Evolutionary conservation across 2,329 filamentous ascomycete species (phyloP).

Genomic region (Cryphonectria parasitica): DNA sequence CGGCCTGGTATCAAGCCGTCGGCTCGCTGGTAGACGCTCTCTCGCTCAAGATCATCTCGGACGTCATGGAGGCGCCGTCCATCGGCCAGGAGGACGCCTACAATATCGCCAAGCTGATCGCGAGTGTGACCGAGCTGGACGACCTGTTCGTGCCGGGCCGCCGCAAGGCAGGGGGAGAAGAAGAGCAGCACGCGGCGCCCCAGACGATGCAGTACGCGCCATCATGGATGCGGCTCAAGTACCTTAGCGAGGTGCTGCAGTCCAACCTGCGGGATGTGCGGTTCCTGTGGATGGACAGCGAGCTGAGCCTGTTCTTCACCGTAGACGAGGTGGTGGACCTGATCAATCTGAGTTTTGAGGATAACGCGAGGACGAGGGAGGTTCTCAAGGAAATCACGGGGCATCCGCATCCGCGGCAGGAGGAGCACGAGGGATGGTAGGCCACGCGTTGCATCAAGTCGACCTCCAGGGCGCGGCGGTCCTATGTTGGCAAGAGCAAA

Average conservation of each 20-base stretch:
- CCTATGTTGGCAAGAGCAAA: too few relatives aligned
- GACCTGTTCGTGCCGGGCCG: conserved; percentile 60
- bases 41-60: conserved; percentile 61
- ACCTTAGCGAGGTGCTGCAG: conserved; percentile 66
- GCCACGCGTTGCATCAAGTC: background rate
- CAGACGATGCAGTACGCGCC: conserved; percentile 63
- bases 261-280: conserved; percentile 67
- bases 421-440: conserved; percentile 24
- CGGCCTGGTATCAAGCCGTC: conserved; percentile 65
- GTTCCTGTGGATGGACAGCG: conserved; percentile 68
- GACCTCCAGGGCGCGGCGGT: background rate
- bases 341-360: conserved; percentile 66
- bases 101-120: conserved; percentile 62
- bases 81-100: conserved; percentile 69
- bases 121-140: conserved; percentile 60
- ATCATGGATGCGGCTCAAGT: conserved; percentile 67
- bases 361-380: conserved; percentile 62
- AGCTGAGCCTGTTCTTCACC: conserved; percentile 66
- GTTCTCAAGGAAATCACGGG: conserved; percentile 61
- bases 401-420: conserved; percentile 48
- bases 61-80: conserved; percentile 64
- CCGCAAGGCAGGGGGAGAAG: conserved; percentile 31
- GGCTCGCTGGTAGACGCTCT: conserved; percentile 63
- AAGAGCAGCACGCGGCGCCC: conserved; percentile 47
- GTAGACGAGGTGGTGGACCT: conserved; percentile 65